Evolutionary conservation across 768 basidiomycete species (phyloP), one percentile per base, ranked within the genome.

Genomic region (Suillus sp.): DNA sequence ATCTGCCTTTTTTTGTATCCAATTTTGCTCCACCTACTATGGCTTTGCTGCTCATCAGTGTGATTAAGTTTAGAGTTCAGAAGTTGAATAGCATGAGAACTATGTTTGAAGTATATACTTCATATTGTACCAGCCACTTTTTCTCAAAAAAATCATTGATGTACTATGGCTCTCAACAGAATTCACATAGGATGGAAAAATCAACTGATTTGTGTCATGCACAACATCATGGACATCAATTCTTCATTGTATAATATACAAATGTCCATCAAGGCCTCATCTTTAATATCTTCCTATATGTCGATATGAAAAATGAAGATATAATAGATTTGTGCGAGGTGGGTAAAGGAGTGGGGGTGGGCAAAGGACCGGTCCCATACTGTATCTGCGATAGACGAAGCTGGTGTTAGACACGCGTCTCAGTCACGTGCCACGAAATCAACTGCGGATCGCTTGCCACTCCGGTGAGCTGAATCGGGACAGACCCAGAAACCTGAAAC

Each of bases 11-110:
- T 64, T 66, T 68, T 9, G 63, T 67, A 14, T 60, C 34, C 22
- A 70, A 71, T 65, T 69, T 66, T 47, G 62, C 42, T 50, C 45
- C 45, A 16, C 62, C 56, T 43, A 58, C 56, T 57, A 63, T 63
- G 30, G 11, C 2, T 43, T 43, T n/a, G n/a, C n/a, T n/a, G n/a
- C n/a, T n/a, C n/a, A n/a, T n/a, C n/a, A n/a, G n/a, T n/a, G n/a
- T n/a, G n/a, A n/a, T n/a, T n/a, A n/a, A n/a, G n/a, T n/a, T n/a
- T n/a, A n/a, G n/a, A n/a, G n/a, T n/a, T n/a, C n/a, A n/a, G n/a
- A n/a, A n/a, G 45, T 1, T 2, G 4, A 45, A 47, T 3, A 47
- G 45, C 5, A 2, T 47, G 45, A 47, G 2, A 47, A 1, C 45
- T 25, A 47, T 47, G 13, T 47, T 25, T 13, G 13, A 47, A 47